These are phyloP conservation scores for Pseudocercospora fijiensis DNA, from an alignment of 2,329 filamentous ascomycete genomes.

Conservation along the genomic window DNA sequence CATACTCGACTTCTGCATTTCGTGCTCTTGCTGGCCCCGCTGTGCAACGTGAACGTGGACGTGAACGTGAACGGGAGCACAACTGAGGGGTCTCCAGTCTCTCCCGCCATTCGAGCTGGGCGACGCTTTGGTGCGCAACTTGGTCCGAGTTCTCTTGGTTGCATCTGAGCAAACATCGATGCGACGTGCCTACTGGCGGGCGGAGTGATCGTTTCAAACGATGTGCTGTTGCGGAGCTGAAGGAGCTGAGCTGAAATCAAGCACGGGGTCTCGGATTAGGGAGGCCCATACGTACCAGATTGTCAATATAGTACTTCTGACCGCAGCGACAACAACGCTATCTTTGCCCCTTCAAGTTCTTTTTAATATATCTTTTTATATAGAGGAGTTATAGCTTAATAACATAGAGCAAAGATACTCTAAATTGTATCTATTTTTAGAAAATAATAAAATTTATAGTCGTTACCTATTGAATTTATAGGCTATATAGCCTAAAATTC, in stretches of 20 bases:
- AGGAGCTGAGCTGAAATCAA: background rate
- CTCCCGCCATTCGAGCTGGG: background rate
- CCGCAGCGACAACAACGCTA: too few species aligned
- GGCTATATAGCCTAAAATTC: too few species aligned
- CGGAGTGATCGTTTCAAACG: background rate
- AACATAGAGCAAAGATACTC: too few species aligned
- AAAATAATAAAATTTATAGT: too few species aligned
- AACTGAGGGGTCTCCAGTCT: background rate
- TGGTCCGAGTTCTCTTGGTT: slow-evolving; percentile 7
- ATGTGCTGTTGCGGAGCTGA: background rate
- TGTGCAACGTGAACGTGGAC: background rate
- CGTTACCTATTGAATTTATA: too few species aligned
- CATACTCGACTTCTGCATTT: background rate
- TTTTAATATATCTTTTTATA: too few species aligned
- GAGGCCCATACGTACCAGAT: too few species aligned
- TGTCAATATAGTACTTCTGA: too few species aligned
- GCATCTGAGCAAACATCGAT: background rate
- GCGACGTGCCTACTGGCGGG: slow-evolving; percentile 10
- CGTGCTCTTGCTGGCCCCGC: background rate
- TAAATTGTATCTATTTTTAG: too few species aligned
- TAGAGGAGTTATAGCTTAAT: too few species aligned
- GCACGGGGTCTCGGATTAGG: too few species aligned
- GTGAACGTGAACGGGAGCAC: background rate
- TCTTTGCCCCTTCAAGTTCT: too few species aligned
- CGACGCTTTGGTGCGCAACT: slow-evolving; percentile 1